Conservation (phyloP, 352 stramenopile species). For the Aphanomyces euteiches region DNA sequence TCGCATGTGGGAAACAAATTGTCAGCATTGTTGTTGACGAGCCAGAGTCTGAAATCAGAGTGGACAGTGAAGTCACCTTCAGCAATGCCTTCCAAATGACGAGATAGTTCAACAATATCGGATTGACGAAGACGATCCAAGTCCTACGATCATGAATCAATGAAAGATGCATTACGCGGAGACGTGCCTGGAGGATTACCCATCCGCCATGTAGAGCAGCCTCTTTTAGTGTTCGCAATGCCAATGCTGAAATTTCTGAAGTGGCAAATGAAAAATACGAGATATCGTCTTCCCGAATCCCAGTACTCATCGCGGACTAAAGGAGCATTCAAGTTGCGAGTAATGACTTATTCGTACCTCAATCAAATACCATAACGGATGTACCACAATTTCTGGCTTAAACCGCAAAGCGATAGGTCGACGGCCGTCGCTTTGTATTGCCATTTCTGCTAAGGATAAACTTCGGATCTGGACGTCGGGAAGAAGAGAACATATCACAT, state of each 20-base stretch:
- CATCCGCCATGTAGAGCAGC: constrained; percentile 20
- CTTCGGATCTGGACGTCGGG: constrained; percentile 7
- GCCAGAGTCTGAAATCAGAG: constrained; percentile 24
- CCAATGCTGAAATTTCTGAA: background rate
- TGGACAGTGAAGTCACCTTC: constrained; percentile 23
- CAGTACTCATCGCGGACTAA: background rate
- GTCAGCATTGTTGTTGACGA: constrained; percentile 17
- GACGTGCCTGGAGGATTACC: constrained; percentile 23
- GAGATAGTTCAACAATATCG: constrained; percentile 17
- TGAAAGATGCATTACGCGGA: background rate
- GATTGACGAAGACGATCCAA: background rate
- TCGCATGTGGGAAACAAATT: constrained; percentile 11
- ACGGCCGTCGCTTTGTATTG: background rate
- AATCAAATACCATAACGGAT: constrained; percentile 21
- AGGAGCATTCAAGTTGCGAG: too few species aligned
- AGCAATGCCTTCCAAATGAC: constrained; percentile 8
- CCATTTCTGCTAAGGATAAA: constrained; percentile 13
- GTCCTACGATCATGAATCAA: constrained; percentile 8
- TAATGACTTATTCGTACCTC: background rate
- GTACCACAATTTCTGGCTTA: constrained; percentile 1
- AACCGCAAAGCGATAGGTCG: constrained; percentile 21
- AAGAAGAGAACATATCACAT: constrained; percentile 7
- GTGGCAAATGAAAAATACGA: constrained; percentile 14
- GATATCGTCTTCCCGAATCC: constrained; percentile 28
- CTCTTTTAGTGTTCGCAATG: constrained; percentile 23